phyloP scores from a whole-genome alignment of 2,329 filamentous ascomycete species.

The Scleromitrula shiraiana region DNA sequence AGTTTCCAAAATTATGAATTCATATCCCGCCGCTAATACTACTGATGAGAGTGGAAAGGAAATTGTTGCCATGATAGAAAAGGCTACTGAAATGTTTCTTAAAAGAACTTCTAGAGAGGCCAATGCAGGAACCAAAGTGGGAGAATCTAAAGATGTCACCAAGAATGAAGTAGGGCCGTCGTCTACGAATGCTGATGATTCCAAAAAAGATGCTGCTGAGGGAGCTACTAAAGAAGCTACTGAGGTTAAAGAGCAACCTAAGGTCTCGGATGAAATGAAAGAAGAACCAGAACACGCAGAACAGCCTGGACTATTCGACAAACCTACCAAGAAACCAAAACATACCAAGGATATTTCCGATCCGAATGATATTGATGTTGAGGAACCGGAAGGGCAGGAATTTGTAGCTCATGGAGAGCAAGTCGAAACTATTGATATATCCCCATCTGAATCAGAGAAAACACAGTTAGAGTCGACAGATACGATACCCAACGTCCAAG shows the following conservation, averaged over 20 bases:
- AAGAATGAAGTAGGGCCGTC: conserved; percentile 10
- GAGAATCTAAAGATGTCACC: conserved; percentile 5
- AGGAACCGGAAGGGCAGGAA: conserved; percentile 24
- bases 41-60: conserved; percentile 35
- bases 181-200: neutral
- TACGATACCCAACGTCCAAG: neutral
- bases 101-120: too few species aligned
- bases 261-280: neutral
- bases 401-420: conserved; percentile 17
- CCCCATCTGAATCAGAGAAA: neutral
- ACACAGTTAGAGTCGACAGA: neutral
- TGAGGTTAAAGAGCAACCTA: neutral
- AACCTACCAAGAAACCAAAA: conserved; percentile 12
- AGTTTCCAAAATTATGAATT: conserved; percentile 34
- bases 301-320: conserved; percentile 22
- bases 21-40: conserved; percentile 32
- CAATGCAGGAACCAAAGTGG: neutral
- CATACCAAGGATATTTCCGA: conserved; percentile 18
- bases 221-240: conserved; percentile 8
- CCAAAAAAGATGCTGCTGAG: conserved; percentile 17
- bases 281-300: conserved; percentile 8
- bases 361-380: conserved; percentile 30
- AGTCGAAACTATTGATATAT: neutral
- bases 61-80: conserved; percentile 42
- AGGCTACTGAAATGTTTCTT: conserved; percentile 44